Evolutionary conservation across 495 filamentous ascomycete genomes (phyloP), one percentile per base, ranked within the genome.

Genomic region (Penicillium pulvis): DNA sequence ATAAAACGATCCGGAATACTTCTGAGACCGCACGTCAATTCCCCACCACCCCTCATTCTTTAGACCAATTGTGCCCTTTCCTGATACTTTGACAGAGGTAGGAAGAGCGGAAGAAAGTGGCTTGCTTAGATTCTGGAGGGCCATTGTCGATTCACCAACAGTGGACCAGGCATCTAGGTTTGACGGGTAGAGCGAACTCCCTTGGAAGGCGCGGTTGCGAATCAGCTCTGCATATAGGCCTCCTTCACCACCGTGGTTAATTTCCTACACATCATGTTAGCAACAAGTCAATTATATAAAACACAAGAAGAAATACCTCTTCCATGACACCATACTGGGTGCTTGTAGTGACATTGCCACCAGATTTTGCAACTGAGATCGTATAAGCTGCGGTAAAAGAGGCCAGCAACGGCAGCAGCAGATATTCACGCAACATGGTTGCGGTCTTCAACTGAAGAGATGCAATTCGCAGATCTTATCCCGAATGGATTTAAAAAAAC

Each of bases 181-280:
- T 5, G 77, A 70, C 8, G 67, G 78, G 24, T 71, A 80, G n/a
- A 67, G 67, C 0, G 57, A 69, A 26, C 72, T 76, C 1, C 83
- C 83, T 65, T 87, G 84, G 63, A 92, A 91, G 16, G 87, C 89
- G 51, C 86, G 77, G 67, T 92, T 92, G 50, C 77, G 76, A 53
- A 91, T 85, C 31, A 91, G 67, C 63, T 92, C 87, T 35, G 86
- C 89, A 62, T 92, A 90, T 49, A 91, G 79, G 39, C 89, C 89
- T 23, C 89, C 89, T 64, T 91, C 89, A 19, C 87, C 88, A 11
- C 83, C 87, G 65, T 91, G 83, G 67, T 89, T 88, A 71, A 89
- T 89, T 66, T 89, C 86, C 83, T 87, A 49, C 0, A 24, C 3
- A 19, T 26, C 10, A 51, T 49, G 5, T 68, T 49, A 68, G 36